Evolutionary conservation across 2,329 filamentous ascomycete genomes (phyloP).

Genomic region (Ciborinia camelliae): DNA sequence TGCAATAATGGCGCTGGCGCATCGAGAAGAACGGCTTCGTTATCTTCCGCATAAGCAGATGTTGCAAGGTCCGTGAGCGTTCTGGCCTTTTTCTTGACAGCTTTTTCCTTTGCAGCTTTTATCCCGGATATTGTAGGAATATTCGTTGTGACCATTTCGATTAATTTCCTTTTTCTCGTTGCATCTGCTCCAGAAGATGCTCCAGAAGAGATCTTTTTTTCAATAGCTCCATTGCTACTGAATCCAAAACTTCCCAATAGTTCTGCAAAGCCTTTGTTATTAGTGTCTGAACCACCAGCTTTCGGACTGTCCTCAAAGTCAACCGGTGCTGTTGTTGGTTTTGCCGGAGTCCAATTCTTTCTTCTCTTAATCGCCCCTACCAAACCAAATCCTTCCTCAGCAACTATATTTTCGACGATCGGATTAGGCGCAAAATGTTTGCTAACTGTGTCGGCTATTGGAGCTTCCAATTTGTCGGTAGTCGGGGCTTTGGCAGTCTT

Average conservation of each 20-base stretch:
- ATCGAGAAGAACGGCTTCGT: conserved; percentile 32
- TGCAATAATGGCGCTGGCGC: conserved; percentile 44
- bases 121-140: conserved; percentile 12
- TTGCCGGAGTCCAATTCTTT: conserved; percentile 66
- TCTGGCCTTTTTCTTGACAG: conserved; percentile 62
- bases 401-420: not conserved
- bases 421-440: conserved; percentile 15
- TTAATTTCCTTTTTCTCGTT: conserved; percentile 54
- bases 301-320: not conserved
- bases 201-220: conserved; percentile 14
- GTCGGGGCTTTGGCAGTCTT: conserved; percentile 35
- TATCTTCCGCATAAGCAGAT: conserved; percentile 55
- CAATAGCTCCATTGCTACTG: conserved; percentile 27
- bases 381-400: conserved; percentile 28
- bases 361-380: conserved; percentile 52
- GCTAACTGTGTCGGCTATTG: conserved; percentile 22
- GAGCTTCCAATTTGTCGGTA: conserved; percentile 10
- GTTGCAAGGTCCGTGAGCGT: conserved; percentile 79
- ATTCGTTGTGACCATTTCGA: conserved; percentile 48
- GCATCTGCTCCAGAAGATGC: conserved; percentile 14
- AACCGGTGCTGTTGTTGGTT: conserved; percentile 36
- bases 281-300: conserved; percentile 4
- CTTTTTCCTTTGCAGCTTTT: conserved; percentile 8
- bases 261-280: conserved; percentile 36
- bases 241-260: conserved; percentile 44